phyloP scores from a whole-genome alignment of 257 asterid genomes.

The Coffea eugenioides region DNA sequence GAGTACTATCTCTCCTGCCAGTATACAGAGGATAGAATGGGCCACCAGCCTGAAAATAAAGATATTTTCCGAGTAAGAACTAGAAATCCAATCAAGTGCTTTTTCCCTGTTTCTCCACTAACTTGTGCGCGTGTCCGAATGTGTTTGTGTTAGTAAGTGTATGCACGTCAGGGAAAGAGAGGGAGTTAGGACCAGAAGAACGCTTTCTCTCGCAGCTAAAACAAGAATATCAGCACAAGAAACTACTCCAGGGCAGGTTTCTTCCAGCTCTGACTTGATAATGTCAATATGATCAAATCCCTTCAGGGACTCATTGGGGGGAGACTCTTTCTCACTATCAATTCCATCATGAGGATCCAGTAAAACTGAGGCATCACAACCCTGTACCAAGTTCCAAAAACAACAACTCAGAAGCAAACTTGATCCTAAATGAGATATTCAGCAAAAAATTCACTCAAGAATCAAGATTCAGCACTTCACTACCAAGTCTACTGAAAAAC shows the following conservation, averaged over 20 bases:
- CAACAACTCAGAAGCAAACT: background rate
- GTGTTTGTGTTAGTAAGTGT: background rate
- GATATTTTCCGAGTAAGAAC: background rate
- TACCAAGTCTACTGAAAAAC: background rate
- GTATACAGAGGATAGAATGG: slow-evolving; percentile 76
- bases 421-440: background rate
- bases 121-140: background rate
- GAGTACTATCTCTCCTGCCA: slow-evolving; percentile 60
- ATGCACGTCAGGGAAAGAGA: background rate
- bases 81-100: background rate
- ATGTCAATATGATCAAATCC: slow-evolving; percentile 55
- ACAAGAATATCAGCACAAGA: slow-evolving; percentile 75
- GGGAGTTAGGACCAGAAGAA: slow-evolving; percentile 44
- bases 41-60: slow-evolving; percentile 69
- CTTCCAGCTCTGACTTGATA: slow-evolving; percentile 56
- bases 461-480: background rate
- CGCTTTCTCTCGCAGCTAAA: slow-evolving; percentile 82
- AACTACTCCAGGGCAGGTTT: slow-evolving; percentile 68
- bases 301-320: slow-evolving; percentile 52
- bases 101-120: background rate
- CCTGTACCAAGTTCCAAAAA: slow-evolving; percentile 33
- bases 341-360: slow-evolving; percentile 50
- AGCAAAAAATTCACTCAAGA: background rate
- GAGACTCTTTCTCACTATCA: slow-evolving; percentile 51
- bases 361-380: slow-evolving; percentile 79